Evolutionary conservation across 2,329 filamentous ascomycete genomes (phyloP), one percentile per base, ranked within the genome.

Genomic region (Teratosphaeriaceae sp.): DNA sequence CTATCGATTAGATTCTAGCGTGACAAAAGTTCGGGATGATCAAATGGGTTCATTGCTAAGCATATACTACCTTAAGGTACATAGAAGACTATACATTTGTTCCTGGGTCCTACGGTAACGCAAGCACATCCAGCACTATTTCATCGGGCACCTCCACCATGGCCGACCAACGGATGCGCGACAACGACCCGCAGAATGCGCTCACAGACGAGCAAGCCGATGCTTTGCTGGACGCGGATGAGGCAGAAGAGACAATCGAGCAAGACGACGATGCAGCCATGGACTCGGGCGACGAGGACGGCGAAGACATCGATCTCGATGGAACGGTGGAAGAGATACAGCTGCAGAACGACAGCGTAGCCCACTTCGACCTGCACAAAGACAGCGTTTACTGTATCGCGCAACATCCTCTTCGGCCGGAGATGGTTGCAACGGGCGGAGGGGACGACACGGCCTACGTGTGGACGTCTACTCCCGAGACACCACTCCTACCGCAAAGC

Each of bases 351-450:
- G 90, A 98, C 73, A 94, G 88, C 52, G 74, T 83, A 53, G 90
- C 88, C 47, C 90, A 94, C 72, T 96, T 97, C 61, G 92, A 97
- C 71, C 67, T 70, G 26, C 88, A 96, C 71, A 84, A 81, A 55
- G 88, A 96, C 74, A 89, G 84, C 47, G 85, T 98, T 59, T 98
- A 96, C 72, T 81, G 86, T 67, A 92, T 98, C 63, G 88, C 90
- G 15, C 88, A 95, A 63, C 92, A 98, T 64, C 92, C 92, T 3
- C 71, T 80, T 5, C 75, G 85, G 60, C 79, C 84, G 5, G 74
- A 81, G 16, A 80, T 97, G 47, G 74, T 97, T 47, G 84, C 89
- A 3, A 95, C 92, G 0, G 92, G 92, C 47, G 92, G 89, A 51
- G 83, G 82, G 26, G 83, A 86, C 57, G 92, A 95, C 46, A 82